Evolutionary conservation across 441 rosid genomes (phyloP), one percentile per base, ranked within the genome.

Genomic region (Croton setiger): DNA sequence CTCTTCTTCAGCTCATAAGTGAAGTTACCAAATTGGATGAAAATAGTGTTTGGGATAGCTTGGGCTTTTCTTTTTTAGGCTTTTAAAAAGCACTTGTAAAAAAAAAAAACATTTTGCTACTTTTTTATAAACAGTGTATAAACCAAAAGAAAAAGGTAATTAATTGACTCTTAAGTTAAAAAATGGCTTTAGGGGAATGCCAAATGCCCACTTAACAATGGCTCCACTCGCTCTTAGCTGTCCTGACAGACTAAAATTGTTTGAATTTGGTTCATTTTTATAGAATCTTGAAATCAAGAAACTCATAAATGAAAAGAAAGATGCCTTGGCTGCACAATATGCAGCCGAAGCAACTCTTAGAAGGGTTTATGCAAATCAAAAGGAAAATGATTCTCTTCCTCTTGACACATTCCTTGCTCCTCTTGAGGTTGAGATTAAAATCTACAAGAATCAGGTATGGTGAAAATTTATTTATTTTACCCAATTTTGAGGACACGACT

Each of bases 271-370:
- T 10, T 59, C 15, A 61, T 66, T 36, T 27, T 52, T 39, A 68
- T 75, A 95, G 98, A 89, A 86, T 74, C 85, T 90, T 63, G 93
- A 95, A 77, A 81, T 87, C 73, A 95, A 80, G 83, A 90, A 82
- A 67, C 76, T 92, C 7, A 45, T 27, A 57, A 76, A 74, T 27
- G 96, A 87, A 75, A 90, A 87, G 81, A 92, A 82, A 82, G 95
- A 88, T 54, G 97, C 98, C 52, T 33, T 90, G 51, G 88, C 96
- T 13, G 98, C 94, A 15, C 99, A 87, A 45, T 90, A 83, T 57
- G 96, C 96, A 15, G 97, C 93, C 12, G 99, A 92, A 82, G 92
- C 85, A 60, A 82, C 96, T 66, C 90, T 92, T 7, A 78, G 96
- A 72, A 87, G 96, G 82, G 85, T 92, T 45, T 86, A 87, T 54